Base-by-base conservation (phyloP, 2,329 filamentous ascomycete species). In the Exutisphaerella laricina region DNA sequence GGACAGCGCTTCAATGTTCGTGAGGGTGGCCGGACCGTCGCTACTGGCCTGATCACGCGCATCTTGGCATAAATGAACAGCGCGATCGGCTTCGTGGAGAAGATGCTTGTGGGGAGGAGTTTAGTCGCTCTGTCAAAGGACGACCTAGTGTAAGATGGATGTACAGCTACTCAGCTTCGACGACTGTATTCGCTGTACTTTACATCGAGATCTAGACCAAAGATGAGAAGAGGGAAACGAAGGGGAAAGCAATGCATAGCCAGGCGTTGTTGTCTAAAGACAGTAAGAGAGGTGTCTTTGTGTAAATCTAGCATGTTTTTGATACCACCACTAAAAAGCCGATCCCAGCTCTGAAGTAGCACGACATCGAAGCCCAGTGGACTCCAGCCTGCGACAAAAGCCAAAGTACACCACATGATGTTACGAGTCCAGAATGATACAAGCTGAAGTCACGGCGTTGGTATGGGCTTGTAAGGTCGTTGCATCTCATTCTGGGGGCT, bases 1-100 rank as follows among this genome's bases (percentile, higher is more conserved):
- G 90, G 92, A 58, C 88, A 96, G 75, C 86, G 92, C 61, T 92
- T 98, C 80, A 98, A 97, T 77, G 82, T 98, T 65, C 87, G 92
- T 70, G 92, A 98, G 76, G 92, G 92, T 74, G 89, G 90, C 60
- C 81, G 87, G 43, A 69, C 61, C 26, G 65, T 69, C 41, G 65
- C 64, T 23, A 67, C 65, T 37, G 65, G 65, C 39, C 47, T 67
- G 46, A 61, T 67, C 35, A 67, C 65, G 31, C 53, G 65, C 22
- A 55, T 68, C 21, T 38, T 68, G 34, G 63, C 66, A 40, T 66
- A 60, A 56, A 26, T 22, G 26, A 34, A 8, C 29, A 5, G 16
- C 5, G 31, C 9, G 7, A 28, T 6, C n/a, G 13, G 7, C 25
- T 13, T n/a, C 4, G 34, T 16, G n/a, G 34, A 14, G 14, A 10